phyloP scores from a whole-genome alignment of 1,284 basidiomycete species.

The Coniferiporia sulphurascens region DNA sequence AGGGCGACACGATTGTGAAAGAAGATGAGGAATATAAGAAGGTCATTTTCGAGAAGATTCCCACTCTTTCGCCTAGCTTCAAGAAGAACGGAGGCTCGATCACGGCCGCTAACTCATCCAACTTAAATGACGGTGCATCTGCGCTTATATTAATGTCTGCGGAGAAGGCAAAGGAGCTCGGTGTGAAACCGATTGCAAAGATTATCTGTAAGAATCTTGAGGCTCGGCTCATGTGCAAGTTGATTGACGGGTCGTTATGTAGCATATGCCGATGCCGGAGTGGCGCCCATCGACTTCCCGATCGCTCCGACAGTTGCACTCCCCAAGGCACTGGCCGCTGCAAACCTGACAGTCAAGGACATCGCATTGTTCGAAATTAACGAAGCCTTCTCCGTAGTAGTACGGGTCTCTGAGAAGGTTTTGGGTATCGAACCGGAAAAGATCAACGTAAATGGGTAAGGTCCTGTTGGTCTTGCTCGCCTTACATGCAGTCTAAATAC shows the following conservation, averaged over 20 bases:
- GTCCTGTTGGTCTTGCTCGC: conserved; percentile 20
- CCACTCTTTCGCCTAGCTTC: conserved; percentile 83
- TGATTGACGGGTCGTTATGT: conserved; percentile 22
- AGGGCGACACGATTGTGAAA: conserved; percentile 83
- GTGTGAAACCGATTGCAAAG: conserved; percentile 86
- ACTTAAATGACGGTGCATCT: conserved; percentile 95
- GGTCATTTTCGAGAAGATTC: conserved; percentile 90
- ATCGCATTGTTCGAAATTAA: conserved; percentile 96
- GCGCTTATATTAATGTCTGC: conserved; percentile 92
- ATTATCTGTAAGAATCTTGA: conserved; percentile 66
- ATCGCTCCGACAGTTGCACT: conserved; percentile 90
- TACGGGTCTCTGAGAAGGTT: conserved; percentile 87
- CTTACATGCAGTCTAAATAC: conserved; percentile 10
- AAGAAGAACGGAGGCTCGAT: conserved; percentile 79
- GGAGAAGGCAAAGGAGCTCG: conserved; percentile 84
- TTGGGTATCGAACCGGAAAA: conserved; percentile 81
- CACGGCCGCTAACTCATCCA: conserved; percentile 95
- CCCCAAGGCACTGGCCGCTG: conserved; percentile 84
- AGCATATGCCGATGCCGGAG: conserved; percentile 97
- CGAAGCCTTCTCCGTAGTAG: conserved; percentile 96
- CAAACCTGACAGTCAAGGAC: conserved; percentile 79
- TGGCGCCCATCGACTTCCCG: conserved; percentile 97
- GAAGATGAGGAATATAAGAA: conserved; percentile 99
- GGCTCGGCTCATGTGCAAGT: conserved; percentile 4
- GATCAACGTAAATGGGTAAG: conserved; percentile 88